A percentile compares a stretch with the other conserved stretches of the same genome.
These are phyloP conservation scores for Alternaria alternata DNA, from an alignment of 2,329 filamentous ascomycete species.

Conservation along the genomic window DNA sequence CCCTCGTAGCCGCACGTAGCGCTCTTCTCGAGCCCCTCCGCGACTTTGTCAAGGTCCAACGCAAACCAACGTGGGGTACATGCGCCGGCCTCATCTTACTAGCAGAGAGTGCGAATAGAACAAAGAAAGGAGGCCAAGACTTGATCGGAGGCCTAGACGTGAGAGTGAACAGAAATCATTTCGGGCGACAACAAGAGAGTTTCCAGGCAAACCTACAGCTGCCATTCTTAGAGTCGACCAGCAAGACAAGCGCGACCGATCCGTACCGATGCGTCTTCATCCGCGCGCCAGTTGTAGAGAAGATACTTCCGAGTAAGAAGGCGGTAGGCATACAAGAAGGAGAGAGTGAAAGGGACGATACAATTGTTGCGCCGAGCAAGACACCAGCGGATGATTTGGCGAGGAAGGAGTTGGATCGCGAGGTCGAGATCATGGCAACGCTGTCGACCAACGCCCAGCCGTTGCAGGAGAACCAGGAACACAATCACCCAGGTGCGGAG, in stretches of 20 bases:
- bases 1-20: constrained; percentile 82
- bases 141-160: constrained; percentile 92
- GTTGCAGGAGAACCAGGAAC: constrained; percentile 57
- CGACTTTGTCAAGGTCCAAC: constrained; percentile 85
- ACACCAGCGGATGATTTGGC: constrained; percentile 57
- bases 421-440: constrained; percentile 67
- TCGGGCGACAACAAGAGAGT: constrained; percentile 90
- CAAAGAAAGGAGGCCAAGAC: constrained; percentile 90
- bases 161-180: constrained; percentile 91
- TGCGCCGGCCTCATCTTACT: constrained; percentile 94
- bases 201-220: constrained; percentile 80
- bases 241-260: constrained; percentile 39
- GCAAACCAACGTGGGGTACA: constrained; percentile 92
- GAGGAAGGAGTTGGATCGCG: constrained; percentile 54
- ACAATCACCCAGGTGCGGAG: constrained; percentile 57
- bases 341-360: constrained; percentile 59
- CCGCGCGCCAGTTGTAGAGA: constrained; percentile 90
- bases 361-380: constrained; percentile 66
- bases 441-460: constrained; percentile 61
- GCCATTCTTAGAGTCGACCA: constrained; percentile 66
- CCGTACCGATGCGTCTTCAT: constrained; percentile 90
- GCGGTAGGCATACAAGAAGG: constrained; percentile 58
- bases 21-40: constrained; percentile 83
- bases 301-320: constrained; percentile 66
- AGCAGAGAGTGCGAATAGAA: constrained; percentile 84